Evolutionary conservation across 805 yeast species (phyloP), one percentile per base, ranked within the genome.

Genomic region (Maudiozyma pseudohumilis): DNA sequence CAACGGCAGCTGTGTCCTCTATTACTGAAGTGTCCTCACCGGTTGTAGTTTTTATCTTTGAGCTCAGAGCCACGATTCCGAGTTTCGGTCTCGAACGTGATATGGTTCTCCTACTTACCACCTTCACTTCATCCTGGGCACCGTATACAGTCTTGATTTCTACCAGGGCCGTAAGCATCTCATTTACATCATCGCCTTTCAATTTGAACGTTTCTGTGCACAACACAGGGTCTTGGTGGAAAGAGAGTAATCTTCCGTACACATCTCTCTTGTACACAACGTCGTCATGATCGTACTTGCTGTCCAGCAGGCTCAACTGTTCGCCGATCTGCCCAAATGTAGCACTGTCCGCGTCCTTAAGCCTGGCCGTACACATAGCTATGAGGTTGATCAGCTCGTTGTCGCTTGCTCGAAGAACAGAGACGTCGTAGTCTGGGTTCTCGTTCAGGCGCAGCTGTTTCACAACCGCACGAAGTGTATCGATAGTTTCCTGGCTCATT

Each of bases 1-100:
- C n/a, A n/a, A n/a, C n/a, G n/a, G n/a, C n/a, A n/a, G n/a, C n/a
- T n/a, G n/a, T n/a, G n/a, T n/a, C n/a, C n/a, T n/a, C n/a, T n/a
- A n/a, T n/a, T n/a, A n/a, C n/a, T n/a, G n/a, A n/a, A n/a, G n/a
- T n/a, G n/a, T n/a, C n/a, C n/a, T n/a, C n/a, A n/a, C n/a, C n/a
- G 5, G 31, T 17, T 16, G 29, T 10, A 13, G n/a, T 26, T 26
- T 26, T 26, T 7, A 8, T 7, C 15, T 26, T 26, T 26, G 15
- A 7, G 29, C 15, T 26, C 7, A 6, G 29, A 26, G 29, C 16
- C n/a, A 26, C n/a, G 18, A 38, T 38, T 8, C 40, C 40, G 3
- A 38, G 28, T 38, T 32, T 33, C 18, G 28, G 29, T 17, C 40
- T 38, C 16, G 40, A 28, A 11, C 40, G 10, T 17, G 24, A 32